A percentile compares a stretch with the other conserved stretches of the same genome.
Evolutionary conservation across 2,329 filamentous ascomycete genomes (phyloP).

Genomic region (Diaporthe ilicicola): DNA sequence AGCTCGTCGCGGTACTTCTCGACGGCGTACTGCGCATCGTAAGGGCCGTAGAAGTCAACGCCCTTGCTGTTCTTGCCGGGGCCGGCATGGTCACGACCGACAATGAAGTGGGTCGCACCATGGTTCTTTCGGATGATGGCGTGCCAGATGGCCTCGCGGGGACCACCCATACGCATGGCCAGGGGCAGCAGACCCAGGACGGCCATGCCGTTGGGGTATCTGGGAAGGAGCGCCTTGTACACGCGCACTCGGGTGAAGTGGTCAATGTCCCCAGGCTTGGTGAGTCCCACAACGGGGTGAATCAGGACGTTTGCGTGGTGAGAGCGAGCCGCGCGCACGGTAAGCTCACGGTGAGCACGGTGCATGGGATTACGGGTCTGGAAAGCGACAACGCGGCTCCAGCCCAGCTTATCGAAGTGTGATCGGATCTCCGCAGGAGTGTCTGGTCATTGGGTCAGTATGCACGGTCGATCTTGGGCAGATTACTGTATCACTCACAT

Average conservation of each 20-base stretch:
- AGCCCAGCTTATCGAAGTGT: constrained; percentile 99
- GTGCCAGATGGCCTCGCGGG: constrained; percentile 98
- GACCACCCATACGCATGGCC: constrained; percentile 99
- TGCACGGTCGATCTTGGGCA: background rate
- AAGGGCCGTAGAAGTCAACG: constrained; percentile 96
- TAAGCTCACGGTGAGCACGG: constrained; percentile 96
- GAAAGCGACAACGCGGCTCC: constrained; percentile 97
- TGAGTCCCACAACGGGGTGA: constrained; percentile 97
- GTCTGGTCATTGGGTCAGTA: constrained; percentile 57
- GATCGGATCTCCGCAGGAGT: constrained; percentile 92
- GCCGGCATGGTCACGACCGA: constrained; percentile 96
- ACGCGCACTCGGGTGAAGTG: constrained; percentile 99
- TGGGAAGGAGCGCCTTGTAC: constrained; percentile 94
- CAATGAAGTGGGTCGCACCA: constrained; percentile 98
- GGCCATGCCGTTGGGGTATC: constrained; percentile 99
- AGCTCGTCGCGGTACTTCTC: constrained; percentile 97
- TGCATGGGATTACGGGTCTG: constrained; percentile 99
- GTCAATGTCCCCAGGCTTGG: constrained; percentile 99
- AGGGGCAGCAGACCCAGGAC: constrained; percentile 93
- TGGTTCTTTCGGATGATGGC: constrained; percentile 99
- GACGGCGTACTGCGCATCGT: constrained; percentile 95
- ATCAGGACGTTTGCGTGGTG: constrained; percentile 99
- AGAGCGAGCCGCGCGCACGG: constrained; percentile 92
- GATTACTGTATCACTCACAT: constrained; percentile 65
- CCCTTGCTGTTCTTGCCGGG: constrained; percentile 98